Conservation (phyloP, 495 filamentous ascomycete species). For the Lineolata rhizophorae region DNA sequence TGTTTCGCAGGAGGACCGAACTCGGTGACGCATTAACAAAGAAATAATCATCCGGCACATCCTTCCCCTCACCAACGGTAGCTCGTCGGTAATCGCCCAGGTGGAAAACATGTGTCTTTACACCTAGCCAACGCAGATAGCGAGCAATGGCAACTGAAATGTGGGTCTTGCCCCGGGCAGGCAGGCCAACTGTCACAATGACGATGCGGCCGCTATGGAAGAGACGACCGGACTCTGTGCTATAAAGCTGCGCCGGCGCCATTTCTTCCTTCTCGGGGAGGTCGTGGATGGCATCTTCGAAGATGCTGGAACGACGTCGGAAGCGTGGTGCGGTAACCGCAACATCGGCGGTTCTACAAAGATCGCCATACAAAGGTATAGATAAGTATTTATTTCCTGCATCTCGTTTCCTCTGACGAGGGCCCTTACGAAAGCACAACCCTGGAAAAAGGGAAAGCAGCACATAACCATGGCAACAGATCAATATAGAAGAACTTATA, state of each 20-base stretch:
- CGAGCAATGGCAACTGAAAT: slow-evolving; percentile 87
- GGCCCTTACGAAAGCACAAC: too few relatives aligned
- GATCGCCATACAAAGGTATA: neutral
- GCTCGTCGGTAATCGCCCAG: slow-evolving; percentile 90
- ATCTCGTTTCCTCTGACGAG: too few relatives aligned
- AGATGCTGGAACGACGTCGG: slow-evolving; percentile 77
- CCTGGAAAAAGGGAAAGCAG: too few relatives aligned
- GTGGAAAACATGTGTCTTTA: slow-evolving; percentile 95
- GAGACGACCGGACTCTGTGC: slow-evolving; percentile 85
- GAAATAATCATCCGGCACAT: slow-evolving; percentile 96
- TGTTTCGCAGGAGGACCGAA: slow-evolving; percentile 76
- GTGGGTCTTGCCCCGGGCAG: slow-evolving; percentile 95
- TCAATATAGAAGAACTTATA: neutral
- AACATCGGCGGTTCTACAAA: slow-evolving; percentile 54
- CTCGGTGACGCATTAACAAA: slow-evolving; percentile 78
- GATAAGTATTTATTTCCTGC: too few relatives aligned
- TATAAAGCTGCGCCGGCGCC: slow-evolving; percentile 93
- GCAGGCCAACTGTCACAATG: slow-evolving; percentile 89
- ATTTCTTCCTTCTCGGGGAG: slow-evolving; percentile 61
- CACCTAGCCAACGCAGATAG: slow-evolving; percentile 92
- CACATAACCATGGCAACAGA: too few relatives aligned
- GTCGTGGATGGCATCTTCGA: slow-evolving; percentile 95
- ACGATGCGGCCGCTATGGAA: slow-evolving; percentile 96
- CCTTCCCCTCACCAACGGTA: slow-evolving; percentile 61
- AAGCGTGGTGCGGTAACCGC: slow-evolving; percentile 66